phyloP scores from a whole-genome alignment of 805 yeast genomes.

The Ogataea glucozyma region DNA sequence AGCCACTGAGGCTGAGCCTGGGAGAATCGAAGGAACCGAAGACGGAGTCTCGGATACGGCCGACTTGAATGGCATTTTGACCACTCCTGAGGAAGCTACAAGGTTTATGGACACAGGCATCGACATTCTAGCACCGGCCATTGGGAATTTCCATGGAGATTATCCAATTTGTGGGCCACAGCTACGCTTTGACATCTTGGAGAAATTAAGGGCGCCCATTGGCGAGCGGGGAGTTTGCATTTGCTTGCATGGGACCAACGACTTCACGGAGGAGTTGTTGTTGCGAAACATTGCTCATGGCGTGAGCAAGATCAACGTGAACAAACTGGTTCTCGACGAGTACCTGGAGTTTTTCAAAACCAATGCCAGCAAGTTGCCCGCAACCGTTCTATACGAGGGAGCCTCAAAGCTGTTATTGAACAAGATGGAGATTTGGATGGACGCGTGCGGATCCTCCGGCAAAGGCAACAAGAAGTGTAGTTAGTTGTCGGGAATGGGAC shows the following conservation, averaged over 20 bases:
- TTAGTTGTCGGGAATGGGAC: no score
- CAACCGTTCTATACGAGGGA: conserved; percentile 33
- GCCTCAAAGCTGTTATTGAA: conserved; percentile 26
- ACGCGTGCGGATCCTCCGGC: conserved; percentile 28
- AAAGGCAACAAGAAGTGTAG: neutral
- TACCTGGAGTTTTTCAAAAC: conserved; percentile 28
- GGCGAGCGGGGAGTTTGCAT: conserved; percentile 24
- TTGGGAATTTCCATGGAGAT: conserved; percentile 41
- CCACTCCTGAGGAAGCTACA: conserved; percentile 36
- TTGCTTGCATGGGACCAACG: conserved; percentile 40
- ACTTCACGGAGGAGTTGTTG: conserved; percentile 32
- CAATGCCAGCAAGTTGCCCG: conserved; percentile 26
- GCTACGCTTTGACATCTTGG: conserved; percentile 29
- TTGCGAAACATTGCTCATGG: conserved; percentile 31
- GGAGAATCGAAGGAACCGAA: conserved; percentile 41
- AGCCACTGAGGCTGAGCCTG: conserved; percentile 42
- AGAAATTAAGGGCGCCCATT: conserved; percentile 26
- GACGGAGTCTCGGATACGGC: conserved; percentile 35
- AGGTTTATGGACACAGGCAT: conserved; percentile 37
- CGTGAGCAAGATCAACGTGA: conserved; percentile 37
- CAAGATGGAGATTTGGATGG: conserved; percentile 35
- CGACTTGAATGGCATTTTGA: conserved; percentile 35
- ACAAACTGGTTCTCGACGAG: conserved; percentile 33
- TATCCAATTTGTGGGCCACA: conserved; percentile 39
- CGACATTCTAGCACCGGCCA: conserved; percentile 39